Percentiles rank a stretch among this genome's conserved stretches.
phyloP scores from a whole-genome alignment of 495 filamentous ascomycete species.

The Haplographium delicatum region DNA sequence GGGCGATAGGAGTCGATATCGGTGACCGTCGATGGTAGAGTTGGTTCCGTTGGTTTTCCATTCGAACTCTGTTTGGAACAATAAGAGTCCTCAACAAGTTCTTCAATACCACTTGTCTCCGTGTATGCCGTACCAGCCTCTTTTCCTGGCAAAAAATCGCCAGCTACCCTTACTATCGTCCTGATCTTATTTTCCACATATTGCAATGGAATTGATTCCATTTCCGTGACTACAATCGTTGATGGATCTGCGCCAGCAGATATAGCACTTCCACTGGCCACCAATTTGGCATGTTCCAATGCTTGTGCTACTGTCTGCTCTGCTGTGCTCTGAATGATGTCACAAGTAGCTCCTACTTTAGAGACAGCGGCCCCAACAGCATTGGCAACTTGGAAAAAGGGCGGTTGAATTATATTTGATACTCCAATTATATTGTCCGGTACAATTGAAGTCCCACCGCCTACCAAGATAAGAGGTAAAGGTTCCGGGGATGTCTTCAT shows the following conservation, averaged over 20 bases:
- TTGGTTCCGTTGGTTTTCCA: no score
- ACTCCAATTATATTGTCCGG: slow-evolving; percentile 30
- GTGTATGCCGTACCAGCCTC: no score
- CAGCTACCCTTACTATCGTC: no score
- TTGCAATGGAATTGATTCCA: slow-evolving; percentile 35
- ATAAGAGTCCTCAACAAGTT: no score
- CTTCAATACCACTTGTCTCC: no score
- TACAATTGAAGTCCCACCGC: slow-evolving; percentile 36
- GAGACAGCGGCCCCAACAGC: slow-evolving; percentile 27
- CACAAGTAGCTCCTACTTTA: no score
- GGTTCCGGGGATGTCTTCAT: slow-evolving; percentile 45
- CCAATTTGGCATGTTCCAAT: slow-evolving; percentile 29
- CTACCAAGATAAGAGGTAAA: slow-evolving; percentile 41
- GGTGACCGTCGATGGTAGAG: no score
- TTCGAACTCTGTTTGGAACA: no score
- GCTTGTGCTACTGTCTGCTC: slow-evolving; percentile 20
- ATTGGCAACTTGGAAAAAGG: slow-evolving; percentile 24
- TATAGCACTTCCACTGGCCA: slow-evolving; percentile 31
- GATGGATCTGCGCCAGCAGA: slow-evolving; percentile 26
- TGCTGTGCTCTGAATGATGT: no score
- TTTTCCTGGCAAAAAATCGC: no score
- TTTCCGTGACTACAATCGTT: slow-evolving; percentile 30
- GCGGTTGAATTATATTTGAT: slow-evolving; percentile 32
- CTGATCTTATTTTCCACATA: slow-evolving; percentile 36
- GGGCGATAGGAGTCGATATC: no score